These are phyloP conservation scores for Colletotrichum phormii DNA, from an alignment of 2,329 filamentous ascomycete species.

Conservation along the genomic window DNA sequence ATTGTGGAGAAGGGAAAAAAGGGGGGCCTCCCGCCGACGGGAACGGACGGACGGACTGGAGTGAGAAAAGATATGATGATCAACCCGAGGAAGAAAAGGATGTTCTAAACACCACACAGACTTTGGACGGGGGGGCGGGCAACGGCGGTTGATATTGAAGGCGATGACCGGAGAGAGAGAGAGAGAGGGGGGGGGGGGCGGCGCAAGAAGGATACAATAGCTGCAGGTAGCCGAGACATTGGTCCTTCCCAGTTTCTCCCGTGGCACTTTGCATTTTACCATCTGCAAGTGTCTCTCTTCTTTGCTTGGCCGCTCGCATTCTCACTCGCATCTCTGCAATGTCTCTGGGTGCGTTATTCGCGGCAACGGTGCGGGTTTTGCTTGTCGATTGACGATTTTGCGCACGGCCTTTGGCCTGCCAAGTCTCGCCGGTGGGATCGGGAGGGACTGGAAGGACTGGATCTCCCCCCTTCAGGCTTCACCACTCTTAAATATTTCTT, in stretches of 20 bases:
- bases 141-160: not conserved
- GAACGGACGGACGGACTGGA: not conserved
- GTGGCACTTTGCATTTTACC: not conserved
- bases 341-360: not conserved
- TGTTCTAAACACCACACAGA: not conserved
- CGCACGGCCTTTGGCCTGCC: constrained; percentile 17
- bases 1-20: not conserved
- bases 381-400: not conserved
- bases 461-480: not conserved
- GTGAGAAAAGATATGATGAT: not conserved
- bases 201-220: not conserved
- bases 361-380: not conserved
- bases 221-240: constrained; percentile 36
- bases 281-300: too few relatives aligned
- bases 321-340: not conserved
- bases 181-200: not conserved
- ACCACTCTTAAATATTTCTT: constrained; percentile 2
- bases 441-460: constrained; percentile 7
- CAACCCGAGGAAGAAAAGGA: not conserved
- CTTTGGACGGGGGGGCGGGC: not conserved
- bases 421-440: constrained; percentile 3
- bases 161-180: not conserved
- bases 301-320: not conserved
- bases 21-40: too few relatives aligned
- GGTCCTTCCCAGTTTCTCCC: constrained; percentile 3